A percentile compares a stretch with the other conserved stretches of the same genome.
Evolutionary conservation across 2,329 filamentous ascomycete genomes (phyloP).

Genomic region (Kalmusia sp.): DNA sequence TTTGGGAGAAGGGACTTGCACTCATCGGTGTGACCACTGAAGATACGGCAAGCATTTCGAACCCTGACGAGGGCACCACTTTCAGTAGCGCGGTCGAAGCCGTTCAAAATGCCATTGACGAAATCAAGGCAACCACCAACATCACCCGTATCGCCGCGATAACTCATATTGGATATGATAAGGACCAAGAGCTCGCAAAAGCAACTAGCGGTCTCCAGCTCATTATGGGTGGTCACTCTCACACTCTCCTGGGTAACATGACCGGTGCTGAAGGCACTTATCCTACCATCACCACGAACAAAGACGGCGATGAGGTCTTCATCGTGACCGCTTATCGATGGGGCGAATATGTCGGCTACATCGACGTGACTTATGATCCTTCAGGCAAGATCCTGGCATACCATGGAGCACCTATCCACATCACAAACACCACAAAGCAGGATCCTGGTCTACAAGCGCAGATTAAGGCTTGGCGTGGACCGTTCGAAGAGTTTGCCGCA

Average conservation of each 20-base stretch:
- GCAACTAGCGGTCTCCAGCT: conserved; percentile 69
- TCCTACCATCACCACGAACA: conserved; percentile 68
- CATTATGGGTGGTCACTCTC: conserved; percentile 69
- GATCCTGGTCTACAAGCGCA: conserved; percentile 65
- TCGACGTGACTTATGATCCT: conserved; percentile 68
- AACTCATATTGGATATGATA: conserved; percentile 72
- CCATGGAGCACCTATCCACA: conserved; percentile 68
- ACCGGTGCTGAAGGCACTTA: conserved; percentile 65
- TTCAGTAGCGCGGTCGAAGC: conserved; percentile 66
- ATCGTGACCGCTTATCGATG: conserved; percentile 72
- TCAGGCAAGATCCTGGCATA: conserved; percentile 68
- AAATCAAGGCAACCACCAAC: conserved; percentile 67
- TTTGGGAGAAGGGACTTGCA: conserved; percentile 66
- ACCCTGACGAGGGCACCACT: conserved; percentile 63
- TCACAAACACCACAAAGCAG: conserved; percentile 67
- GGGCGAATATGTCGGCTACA: conserved; percentile 73
- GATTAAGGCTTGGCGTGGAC: conserved; percentile 64
- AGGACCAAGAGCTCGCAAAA: conserved; percentile 67
- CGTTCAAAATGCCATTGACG: conserved; percentile 67
- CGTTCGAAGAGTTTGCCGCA: conserved; percentile 66
- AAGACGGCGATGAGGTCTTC: conserved; percentile 71
- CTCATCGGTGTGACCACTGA: conserved; percentile 71
- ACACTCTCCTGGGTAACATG: conserved; percentile 67
- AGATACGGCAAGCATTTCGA: conserved; percentile 65
- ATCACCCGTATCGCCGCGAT: conserved; percentile 71